Percentiles rank a stretch among this genome's conserved stretches.
phyloP scores from a whole-genome alignment of 192 early-diverging fungal genomes.

The Coemansia sp. region DNA sequence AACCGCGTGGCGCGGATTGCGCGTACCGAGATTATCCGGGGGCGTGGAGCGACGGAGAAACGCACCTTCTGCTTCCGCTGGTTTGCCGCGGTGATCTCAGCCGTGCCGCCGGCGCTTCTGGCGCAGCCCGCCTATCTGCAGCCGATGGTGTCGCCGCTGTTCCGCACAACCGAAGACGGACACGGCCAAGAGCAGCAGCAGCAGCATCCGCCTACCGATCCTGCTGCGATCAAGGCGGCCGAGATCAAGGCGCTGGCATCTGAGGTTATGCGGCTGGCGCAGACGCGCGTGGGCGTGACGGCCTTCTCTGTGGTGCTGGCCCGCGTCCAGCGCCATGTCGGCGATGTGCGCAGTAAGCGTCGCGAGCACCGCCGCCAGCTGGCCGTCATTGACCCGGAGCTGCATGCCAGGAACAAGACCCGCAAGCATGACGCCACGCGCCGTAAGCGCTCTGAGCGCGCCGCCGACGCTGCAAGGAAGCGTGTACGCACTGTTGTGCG shows the following conservation, averaged over 20 bases:
- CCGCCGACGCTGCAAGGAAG: conserved; percentile 57
- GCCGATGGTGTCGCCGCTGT: conserved; percentile 72
- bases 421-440: conserved; percentile 72
- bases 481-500: conserved; percentile 47
- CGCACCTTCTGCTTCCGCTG: conserved; percentile 81
- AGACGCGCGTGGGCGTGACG: conserved; percentile 70
- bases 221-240: too few relatives aligned
- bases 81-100: conserved; percentile 80
- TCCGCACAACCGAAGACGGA: conserved; percentile 72
- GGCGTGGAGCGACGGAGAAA: conserved; percentile 41
- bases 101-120: conserved; percentile 57
- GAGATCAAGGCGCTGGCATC: conserved; percentile 69
- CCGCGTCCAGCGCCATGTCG: conserved; percentile 61
- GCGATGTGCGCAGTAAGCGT: conserved; percentile 59
- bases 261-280: conserved; percentile 75
- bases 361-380: conserved; percentile 57
- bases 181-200: conserved; percentile 7
- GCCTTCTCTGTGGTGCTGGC: conserved; percentile 66
- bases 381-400: conserved; percentile 65
- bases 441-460: conserved; percentile 62
- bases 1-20: conserved; percentile 31
- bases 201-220: too few relatives aligned
- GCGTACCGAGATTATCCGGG: conserved; percentile 44
- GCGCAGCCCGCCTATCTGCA: conserved; percentile 58
- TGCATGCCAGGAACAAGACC: conserved; percentile 62